phyloP scores from a whole-genome alignment of 2,329 filamentous ascomycete genomes.

The Pezicula rhizophila region DNA sequence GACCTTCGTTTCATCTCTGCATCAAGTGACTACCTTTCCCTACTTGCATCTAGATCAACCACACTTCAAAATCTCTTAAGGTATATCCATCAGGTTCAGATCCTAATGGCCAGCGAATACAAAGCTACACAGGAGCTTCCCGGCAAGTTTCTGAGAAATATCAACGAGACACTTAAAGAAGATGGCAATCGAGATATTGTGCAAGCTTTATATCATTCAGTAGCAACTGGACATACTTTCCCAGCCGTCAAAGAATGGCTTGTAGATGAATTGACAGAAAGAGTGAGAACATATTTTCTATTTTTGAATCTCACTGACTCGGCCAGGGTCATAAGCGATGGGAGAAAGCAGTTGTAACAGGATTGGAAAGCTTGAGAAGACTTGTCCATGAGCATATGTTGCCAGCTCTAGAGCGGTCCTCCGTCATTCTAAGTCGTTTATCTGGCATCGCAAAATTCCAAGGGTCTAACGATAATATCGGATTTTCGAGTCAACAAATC shows the following conservation, averaged over 20 bases:
- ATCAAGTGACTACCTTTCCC: constrained; percentile 72
- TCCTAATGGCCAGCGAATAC: constrained; percentile 77
- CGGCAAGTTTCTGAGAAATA: constrained; percentile 66
- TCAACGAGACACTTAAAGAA: constrained; percentile 69
- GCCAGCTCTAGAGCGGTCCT: constrained; percentile 77
- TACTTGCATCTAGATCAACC: constrained; percentile 81
- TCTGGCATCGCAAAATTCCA: constrained; percentile 79
- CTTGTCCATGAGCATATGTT: constrained; percentile 84
- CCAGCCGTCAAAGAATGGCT: constrained; percentile 79
- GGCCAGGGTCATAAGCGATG: constrained; percentile 81
- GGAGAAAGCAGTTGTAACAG: constrained; percentile 79
- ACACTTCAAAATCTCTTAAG: constrained; percentile 79
- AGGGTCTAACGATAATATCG: constrained; percentile 58
- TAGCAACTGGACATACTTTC: constrained; percentile 76
- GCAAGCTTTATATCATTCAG: constrained; percentile 75
- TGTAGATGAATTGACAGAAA: constrained; percentile 72
- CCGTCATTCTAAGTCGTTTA: constrained; percentile 75
- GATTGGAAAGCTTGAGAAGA: constrained; percentile 70
- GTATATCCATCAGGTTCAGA: constrained; percentile 76
- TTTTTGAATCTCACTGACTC: constrained; percentile 10
- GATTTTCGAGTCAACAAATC: constrained; percentile 58
- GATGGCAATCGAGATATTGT: constrained; percentile 61
- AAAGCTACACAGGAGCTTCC: constrained; percentile 77
- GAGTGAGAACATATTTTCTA: constrained; percentile 44
- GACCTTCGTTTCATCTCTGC: constrained; percentile 79